A percentile compares a stretch with the other conserved stretches of the same genome.
Conservation (phyloP, 2,329 filamentous ascomycete species). For the Colletotrichum tabaci region DNA sequence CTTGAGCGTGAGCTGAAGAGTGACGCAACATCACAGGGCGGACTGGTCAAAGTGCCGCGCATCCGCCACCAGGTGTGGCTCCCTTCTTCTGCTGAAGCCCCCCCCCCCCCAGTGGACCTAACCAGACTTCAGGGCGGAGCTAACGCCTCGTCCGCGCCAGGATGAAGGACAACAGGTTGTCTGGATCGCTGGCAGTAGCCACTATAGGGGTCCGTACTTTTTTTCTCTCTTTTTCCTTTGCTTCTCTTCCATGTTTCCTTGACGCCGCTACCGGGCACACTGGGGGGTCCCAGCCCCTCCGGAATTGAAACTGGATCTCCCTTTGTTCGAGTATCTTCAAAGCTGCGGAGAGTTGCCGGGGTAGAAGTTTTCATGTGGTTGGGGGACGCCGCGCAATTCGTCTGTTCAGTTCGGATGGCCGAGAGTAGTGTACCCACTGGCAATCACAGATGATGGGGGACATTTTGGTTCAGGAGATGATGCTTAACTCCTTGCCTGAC, state of each 20-base stretch:
- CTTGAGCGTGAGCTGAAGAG: not conserved
- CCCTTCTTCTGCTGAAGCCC: constrained; percentile 16
- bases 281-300: constrained; percentile 33
- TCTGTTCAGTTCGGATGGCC: constrained; percentile 32
- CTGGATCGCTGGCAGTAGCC: constrained; percentile 28
- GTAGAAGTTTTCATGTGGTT: constrained; percentile 4
- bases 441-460: constrained; percentile 35
- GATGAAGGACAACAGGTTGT: constrained; percentile 19
- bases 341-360: constrained; percentile 12
- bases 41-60: constrained; percentile 13
- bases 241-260: constrained; percentile 2
- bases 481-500: constrained; percentile 18
- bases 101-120: constrained; percentile 18
- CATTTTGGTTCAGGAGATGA: constrained; percentile 30
- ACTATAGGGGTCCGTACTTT: constrained; percentile 38
- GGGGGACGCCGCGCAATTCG: not conserved
- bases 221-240: not conserved
- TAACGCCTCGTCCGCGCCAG: constrained; percentile 11
- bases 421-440: constrained; percentile 35
- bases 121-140: constrained; percentile 19
- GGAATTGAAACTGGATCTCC: constrained; percentile 34
- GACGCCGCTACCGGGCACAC: constrained; percentile 1
- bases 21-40: constrained; percentile 34
- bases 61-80: not conserved
- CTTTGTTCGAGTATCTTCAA: constrained; percentile 22